phyloP scores from a whole-genome alignment of 2,329 filamentous ascomycete genomes.

The Penicillium sp. region DNA sequence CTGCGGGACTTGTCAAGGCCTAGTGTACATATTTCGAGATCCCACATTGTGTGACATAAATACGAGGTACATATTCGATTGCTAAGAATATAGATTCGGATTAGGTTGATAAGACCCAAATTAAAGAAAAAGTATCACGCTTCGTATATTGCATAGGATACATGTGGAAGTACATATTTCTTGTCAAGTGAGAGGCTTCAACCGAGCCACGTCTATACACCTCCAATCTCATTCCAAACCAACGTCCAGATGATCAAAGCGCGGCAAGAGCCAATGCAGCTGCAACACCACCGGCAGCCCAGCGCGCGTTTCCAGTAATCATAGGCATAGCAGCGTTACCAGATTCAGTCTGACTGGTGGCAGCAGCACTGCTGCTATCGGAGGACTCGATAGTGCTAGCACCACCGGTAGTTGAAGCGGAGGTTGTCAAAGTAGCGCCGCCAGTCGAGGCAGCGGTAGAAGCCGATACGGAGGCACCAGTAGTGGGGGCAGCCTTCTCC shows the following conservation, averaged over 20 bases:
- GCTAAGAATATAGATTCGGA: neutral
- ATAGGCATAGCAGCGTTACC: conserved; percentile 14
- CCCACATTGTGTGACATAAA: neutral
- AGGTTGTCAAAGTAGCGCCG: neutral
- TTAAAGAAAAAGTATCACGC: neutral
- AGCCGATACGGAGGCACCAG: conserved; percentile 4
- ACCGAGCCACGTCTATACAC: too few species aligned
- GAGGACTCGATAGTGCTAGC: neutral
- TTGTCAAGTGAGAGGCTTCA: neutral
- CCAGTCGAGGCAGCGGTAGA: conserved; percentile 1
- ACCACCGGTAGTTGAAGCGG: neutral
- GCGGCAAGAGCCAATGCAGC: conserved; percentile 4
- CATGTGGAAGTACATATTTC: neutral
- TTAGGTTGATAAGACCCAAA: neutral
- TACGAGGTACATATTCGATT: neutral
- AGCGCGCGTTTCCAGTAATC: conserved; percentile 12
- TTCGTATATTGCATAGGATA: neutral
- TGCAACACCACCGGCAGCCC: conserved; percentile 14
- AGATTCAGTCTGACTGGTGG: conserved; percentile 4
- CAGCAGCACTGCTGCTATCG: conserved; percentile 1
- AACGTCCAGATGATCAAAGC: neutral
- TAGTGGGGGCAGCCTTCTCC: neutral
- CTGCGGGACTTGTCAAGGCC: too few species aligned
- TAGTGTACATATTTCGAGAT: too few species aligned
- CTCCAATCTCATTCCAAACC: neutral